A percentile compares a stretch with the other conserved stretches of the same genome.
These are phyloP conservation scores for Stagonosporopsis tanaceti DNA, from an alignment of 2,329 filamentous ascomycete genomes.

Conservation along the genomic window DNA sequence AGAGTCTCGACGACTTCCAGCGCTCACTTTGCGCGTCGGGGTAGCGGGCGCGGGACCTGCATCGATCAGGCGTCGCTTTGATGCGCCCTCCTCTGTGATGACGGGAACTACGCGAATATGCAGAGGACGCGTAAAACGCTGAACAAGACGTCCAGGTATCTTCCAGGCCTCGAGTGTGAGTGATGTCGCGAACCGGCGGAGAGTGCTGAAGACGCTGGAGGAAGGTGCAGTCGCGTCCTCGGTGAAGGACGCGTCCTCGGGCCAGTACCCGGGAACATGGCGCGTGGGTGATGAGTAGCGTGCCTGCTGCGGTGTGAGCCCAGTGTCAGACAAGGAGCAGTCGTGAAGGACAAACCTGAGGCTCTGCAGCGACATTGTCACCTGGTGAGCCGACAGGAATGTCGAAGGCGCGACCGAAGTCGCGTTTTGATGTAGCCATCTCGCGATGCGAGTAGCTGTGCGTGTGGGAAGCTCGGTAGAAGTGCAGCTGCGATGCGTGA, in stretches of 20 bases:
- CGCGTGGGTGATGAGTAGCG: conserved; percentile 5
- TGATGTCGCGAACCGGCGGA: conserved; percentile 24
- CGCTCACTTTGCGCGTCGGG: conserved; percentile 14
- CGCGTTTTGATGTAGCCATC: conserved; percentile 27
- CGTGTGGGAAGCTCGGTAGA: conserved; percentile 3
- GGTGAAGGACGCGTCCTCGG: neutral
- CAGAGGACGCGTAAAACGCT: conserved; percentile 27
- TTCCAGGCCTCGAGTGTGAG: conserved; percentile 21
- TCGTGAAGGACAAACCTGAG: conserved; percentile 28
- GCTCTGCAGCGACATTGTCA: conserved; percentile 26
- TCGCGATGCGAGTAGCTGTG: neutral
- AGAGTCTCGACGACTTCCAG: neutral
- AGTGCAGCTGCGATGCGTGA: conserved; percentile 2
- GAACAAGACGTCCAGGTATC: conserved; percentile 21
- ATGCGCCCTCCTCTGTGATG: conserved; percentile 30
- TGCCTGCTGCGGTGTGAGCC: conserved; percentile 28
- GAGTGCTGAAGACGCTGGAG: conserved; percentile 21
- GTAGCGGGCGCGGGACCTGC: conserved; percentile 26
- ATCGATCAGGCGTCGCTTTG: conserved; percentile 44
- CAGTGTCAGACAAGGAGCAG: conserved; percentile 13
- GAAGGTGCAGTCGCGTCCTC: neutral
- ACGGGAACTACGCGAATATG: conserved; percentile 32
- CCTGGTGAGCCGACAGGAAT: conserved; percentile 21
- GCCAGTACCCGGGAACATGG: conserved; percentile 30
- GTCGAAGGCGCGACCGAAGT: conserved; percentile 26